phyloP scores from a whole-genome alignment of 306 rosid genomes.

The Malus asiatica region DNA sequence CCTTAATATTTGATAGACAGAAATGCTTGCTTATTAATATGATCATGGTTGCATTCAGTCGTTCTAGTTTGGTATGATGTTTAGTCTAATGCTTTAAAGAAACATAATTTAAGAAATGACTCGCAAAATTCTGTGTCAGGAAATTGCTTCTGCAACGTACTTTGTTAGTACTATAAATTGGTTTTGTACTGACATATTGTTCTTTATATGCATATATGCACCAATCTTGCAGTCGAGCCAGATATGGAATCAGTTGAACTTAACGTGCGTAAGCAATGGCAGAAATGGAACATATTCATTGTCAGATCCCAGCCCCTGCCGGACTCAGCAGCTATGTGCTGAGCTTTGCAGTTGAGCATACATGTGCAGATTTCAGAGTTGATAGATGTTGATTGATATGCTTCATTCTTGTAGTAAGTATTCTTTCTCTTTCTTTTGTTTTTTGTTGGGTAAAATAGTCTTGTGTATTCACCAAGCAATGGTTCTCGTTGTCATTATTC shows the following conservation, averaged over 20 bases:
- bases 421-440: too few species aligned
- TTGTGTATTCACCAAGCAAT: too few species aligned
- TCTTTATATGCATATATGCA: neutral
- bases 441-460: too few species aligned
- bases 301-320: conserved; percentile 19
- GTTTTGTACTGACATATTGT: neutral
- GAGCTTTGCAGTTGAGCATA: conserved; percentile 43
- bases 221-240: conserved; percentile 36
- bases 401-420: too few species aligned
- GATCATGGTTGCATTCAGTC: neutral
- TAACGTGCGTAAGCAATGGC: conserved; percentile 58
- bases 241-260: conserved; percentile 36
- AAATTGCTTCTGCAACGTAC: too few species aligned
- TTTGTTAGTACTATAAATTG: too few species aligned
- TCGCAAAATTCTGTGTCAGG: too few species aligned
- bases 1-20: too few species aligned
- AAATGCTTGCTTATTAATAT: too few species aligned
- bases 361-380: neutral
- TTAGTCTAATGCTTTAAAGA: neutral
- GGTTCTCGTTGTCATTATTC: too few species aligned
- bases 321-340: conserved; percentile 39
- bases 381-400: too few species aligned
- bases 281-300: conserved; percentile 32
- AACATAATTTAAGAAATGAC: too few species aligned
- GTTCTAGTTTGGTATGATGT: neutral